A percentile compares a stretch with the other conserved stretches of the same genome.
Conservation (phyloP, 805 yeast genomes). For the Teunomyces stri region DNA sequence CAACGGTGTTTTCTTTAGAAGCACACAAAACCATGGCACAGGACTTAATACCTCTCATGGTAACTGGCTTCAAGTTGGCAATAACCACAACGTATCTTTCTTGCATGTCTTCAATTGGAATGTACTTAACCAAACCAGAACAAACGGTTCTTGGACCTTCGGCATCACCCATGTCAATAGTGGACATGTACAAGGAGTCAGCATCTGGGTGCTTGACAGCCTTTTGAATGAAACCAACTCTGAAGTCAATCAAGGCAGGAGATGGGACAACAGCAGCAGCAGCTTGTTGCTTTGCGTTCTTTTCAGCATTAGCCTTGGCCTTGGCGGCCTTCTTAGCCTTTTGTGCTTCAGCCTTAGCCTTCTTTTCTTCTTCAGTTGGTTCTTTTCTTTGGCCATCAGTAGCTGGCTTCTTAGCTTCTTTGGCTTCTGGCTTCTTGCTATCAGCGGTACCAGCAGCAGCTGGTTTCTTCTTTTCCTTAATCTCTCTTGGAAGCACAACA, state of each 20-base stretch:
- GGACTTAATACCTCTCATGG: slow-evolving; percentile 96
- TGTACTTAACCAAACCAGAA: slow-evolving; percentile 89
- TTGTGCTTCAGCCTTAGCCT: slow-evolving; percentile 52
- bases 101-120: slow-evolving; percentile 93
- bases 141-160: slow-evolving; percentile 98
- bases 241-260: slow-evolving; percentile 86
- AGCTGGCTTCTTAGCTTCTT: slow-evolving; percentile 35
- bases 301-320: slow-evolving; percentile 57
- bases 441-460: slow-evolving; percentile 24
- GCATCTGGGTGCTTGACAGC: slow-evolving; percentile 98
- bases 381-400: slow-evolving; percentile 19
- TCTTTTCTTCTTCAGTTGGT: slow-evolving; percentile 42
- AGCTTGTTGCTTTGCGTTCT: slow-evolving; percentile 45
- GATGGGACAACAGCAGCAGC: slow-evolving; percentile 63
- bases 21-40: slow-evolving; percentile 97
- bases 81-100: slow-evolving; percentile 85
- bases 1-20: slow-evolving; percentile 71
- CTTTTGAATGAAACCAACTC: slow-evolving; percentile 96
- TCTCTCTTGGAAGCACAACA: slow-evolving; percentile 70
- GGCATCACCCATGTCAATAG: slow-evolving; percentile 93
- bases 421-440: slow-evolving; percentile 31
- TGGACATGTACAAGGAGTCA: slow-evolving; percentile 92
- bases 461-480: slow-evolving; percentile 58
- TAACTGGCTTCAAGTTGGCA: slow-evolving; percentile 96
- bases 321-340: slow-evolving; percentile 63